Conservation (phyloP, 2,329 filamentous ascomycete genomes). For the Phialocephala sp. region DNA sequence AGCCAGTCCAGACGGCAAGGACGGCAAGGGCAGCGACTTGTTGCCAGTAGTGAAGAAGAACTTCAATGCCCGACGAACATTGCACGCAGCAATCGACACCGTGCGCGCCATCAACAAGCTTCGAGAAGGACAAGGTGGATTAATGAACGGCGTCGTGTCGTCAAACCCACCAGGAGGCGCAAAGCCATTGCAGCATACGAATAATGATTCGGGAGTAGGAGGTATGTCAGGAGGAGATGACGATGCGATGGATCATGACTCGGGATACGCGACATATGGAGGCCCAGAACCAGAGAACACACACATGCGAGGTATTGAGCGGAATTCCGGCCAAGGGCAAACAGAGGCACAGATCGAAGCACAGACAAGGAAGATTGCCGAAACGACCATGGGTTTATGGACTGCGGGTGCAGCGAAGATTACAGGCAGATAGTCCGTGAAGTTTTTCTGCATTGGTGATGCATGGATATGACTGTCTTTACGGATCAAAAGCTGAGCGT, state of each 20-base stretch:
- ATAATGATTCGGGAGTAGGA: slow-evolving; percentile 53
- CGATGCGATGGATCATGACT: slow-evolving; percentile 40
- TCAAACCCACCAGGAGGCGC: slow-evolving; percentile 54
- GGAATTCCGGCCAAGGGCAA: slow-evolving; percentile 42
- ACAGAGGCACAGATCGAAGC: slow-evolving; percentile 43
- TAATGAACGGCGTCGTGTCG: slow-evolving; percentile 66
- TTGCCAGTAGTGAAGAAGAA: slow-evolving; percentile 75
- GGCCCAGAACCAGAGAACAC: slow-evolving; percentile 27
- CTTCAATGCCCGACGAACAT: slow-evolving; percentile 71
- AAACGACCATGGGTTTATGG: slow-evolving; percentile 70
- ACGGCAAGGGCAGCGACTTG: slow-evolving; percentile 63
- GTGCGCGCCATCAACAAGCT: slow-evolving; percentile 75
- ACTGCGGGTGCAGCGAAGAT: slow-evolving; percentile 38
- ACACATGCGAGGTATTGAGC: slow-evolving; percentile 38
- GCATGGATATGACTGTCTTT: slow-evolving; percentile 16
- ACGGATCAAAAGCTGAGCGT: slow-evolving; percentile 16
- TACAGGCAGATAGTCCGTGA: slow-evolving; percentile 28
- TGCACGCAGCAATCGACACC: slow-evolving; percentile 74
- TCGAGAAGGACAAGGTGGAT: slow-evolving; percentile 61
- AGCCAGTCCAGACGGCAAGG: slow-evolving; percentile 48
- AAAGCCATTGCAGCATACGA: slow-evolving; percentile 42
- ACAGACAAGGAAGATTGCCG: slow-evolving; percentile 60
- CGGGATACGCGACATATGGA: slow-evolving; percentile 33
- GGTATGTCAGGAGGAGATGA: slow-evolving; percentile 36
- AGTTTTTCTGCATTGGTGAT: background rate